Evolutionary conservation across 805 yeast species (phyloP).

Genomic region (Candida gorgasii): DNA sequence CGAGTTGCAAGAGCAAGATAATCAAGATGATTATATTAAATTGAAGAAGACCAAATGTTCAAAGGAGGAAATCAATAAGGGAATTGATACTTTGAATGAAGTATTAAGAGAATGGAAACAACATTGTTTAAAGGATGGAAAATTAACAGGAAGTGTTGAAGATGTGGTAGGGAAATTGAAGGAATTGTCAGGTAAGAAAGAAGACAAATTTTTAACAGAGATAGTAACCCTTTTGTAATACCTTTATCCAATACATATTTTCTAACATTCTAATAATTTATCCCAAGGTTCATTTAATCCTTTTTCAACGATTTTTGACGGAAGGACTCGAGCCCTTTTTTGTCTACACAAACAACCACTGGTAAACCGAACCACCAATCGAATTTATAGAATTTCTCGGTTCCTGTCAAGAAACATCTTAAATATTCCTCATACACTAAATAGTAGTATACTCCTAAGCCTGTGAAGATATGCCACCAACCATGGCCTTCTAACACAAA

Average conservation of each 20-base stretch:
- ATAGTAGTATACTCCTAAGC: conserved; percentile 84
- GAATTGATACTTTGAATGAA: conserved; percentile 49
- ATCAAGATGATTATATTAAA: conserved; percentile 41
- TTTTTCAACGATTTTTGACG: conserved; percentile 4
- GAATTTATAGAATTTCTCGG: conserved; percentile 55
- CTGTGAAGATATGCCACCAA: conserved; percentile 95
- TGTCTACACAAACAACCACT: conserved; percentile 38
- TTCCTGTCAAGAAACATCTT: conserved; percentile 62
- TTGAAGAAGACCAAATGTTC: conserved; percentile 53
- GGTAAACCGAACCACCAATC: conserved; percentile 63
- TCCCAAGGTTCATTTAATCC: too few relatives aligned
- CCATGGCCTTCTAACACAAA: conserved; percentile 88
- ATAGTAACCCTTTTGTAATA: conserved; percentile 40
- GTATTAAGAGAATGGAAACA: conserved; percentile 58
- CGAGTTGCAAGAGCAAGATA: conserved; percentile 68
- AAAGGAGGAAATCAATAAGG: conserved; percentile 52
- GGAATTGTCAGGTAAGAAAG: conserved; percentile 22
- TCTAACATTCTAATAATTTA: too few relatives aligned
- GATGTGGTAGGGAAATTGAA: conserved; percentile 43
- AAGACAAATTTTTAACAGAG: conserved; percentile 48
- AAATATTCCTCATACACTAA: conserved; percentile 77
- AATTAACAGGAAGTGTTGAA: conserved; percentile 29
- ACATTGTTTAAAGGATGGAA: conserved; percentile 34
- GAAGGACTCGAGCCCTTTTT: conserved; percentile 23
- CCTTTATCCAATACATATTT: too few relatives aligned